Conservation (phyloP, 2,329 filamentous ascomycete genomes). For the Monilinia fructicola region DNA sequence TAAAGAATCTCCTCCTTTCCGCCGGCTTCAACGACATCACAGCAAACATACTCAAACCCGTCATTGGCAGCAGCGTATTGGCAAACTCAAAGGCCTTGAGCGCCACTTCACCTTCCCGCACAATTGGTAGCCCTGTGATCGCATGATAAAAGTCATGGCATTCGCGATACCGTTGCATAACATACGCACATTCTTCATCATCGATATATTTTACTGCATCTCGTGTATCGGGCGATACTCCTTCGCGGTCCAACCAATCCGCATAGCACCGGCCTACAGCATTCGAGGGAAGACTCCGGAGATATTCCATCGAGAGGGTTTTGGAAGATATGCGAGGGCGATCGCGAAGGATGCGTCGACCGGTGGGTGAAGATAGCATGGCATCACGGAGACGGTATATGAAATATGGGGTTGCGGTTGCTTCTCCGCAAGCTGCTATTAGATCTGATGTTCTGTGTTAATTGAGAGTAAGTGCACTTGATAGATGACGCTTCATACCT, state of each 20-base stretch:
- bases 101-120: slow-evolving; percentile 95
- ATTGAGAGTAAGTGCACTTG: not conserved
- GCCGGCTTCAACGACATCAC: slow-evolving; percentile 61
- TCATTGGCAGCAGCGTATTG: slow-evolving; percentile 94
- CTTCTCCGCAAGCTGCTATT: slow-evolving; percentile 90
- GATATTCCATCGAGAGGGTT: slow-evolving; percentile 60
- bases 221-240: slow-evolving; percentile 88
- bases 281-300: slow-evolving; percentile 70
- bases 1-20: slow-evolving; percentile 66
- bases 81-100: slow-evolving; percentile 97
- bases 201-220: slow-evolving; percentile 84
- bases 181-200: slow-evolving; percentile 93
- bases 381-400: slow-evolving; percentile 86
- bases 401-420: slow-evolving; percentile 92
- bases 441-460: slow-evolving; percentile 61
- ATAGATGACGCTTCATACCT: slow-evolving; percentile 50
- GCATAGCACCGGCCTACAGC: slow-evolving; percentile 82
- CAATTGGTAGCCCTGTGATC: slow-evolving; percentile 82
- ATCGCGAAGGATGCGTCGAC: slow-evolving; percentile 86
- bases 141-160: slow-evolving; percentile 98
- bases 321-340: slow-evolving; percentile 82
- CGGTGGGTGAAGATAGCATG: slow-evolving; percentile 83
- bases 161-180: slow-evolving; percentile 97
- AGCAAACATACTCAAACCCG: slow-evolving; percentile 79
- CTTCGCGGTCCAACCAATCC: slow-evolving; percentile 89